Conservation (phyloP, 2,329 filamentous ascomycete species). For the Chrysosphaeria jannelii region DNA sequence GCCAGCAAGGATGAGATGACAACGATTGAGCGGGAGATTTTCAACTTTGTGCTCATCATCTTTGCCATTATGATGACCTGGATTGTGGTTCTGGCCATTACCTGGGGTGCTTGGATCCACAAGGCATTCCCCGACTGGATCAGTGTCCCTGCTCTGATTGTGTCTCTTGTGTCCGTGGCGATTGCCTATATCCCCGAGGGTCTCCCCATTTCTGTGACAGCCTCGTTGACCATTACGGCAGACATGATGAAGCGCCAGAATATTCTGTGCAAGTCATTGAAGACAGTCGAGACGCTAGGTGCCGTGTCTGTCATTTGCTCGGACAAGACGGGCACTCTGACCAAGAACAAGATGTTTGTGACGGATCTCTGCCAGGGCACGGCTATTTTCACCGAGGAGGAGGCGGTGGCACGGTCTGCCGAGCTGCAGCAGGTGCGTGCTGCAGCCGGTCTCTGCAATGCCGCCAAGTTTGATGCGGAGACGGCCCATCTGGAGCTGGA, state of each 20-base stretch:
- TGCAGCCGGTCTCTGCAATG: constrained; percentile 38
- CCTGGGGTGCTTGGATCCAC: constrained; percentile 41
- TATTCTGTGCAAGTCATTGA: constrained; percentile 50
- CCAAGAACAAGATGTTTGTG: constrained; percentile 41
- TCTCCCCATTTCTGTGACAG: constrained; percentile 35
- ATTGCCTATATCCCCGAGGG: constrained; percentile 53
- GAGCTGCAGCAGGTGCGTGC: constrained; percentile 26
- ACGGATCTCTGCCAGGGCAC: constrained; percentile 36
- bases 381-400: constrained; percentile 15
- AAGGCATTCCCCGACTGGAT: constrained; percentile 39
- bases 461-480: constrained; percentile 39
- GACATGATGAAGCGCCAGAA: constrained; percentile 49
- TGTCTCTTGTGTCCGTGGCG: constrained; percentile 39
- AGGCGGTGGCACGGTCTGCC: constrained; percentile 11
- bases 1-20: constrained; percentile 38
- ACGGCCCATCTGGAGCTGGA: constrained; percentile 24
- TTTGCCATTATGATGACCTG: constrained; percentile 34
- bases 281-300: constrained; percentile 48
- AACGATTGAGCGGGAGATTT: constrained; percentile 38
- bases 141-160: constrained; percentile 38
- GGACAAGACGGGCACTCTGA: constrained; percentile 47
- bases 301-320: constrained; percentile 45
- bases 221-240: constrained; percentile 42
- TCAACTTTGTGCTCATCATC: constrained; percentile 42
- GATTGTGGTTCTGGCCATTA: constrained; percentile 29